Conservation (phyloP, 2,329 filamentous ascomycete species). For the Ophiosphaerella herpotricha region DNA sequence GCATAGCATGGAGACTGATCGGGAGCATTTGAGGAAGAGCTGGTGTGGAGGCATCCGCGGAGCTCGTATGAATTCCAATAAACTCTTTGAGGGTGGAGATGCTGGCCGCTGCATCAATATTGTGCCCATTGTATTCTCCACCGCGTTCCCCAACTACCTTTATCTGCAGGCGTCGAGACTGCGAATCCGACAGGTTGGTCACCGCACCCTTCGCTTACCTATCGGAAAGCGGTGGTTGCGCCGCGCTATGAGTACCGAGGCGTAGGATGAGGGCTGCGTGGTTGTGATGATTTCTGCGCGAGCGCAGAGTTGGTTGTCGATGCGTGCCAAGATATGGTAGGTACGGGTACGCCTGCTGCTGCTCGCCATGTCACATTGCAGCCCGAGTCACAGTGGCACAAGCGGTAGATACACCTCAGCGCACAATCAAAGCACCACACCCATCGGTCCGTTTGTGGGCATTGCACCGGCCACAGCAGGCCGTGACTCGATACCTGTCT, state of each 20-base stretch:
- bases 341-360: not conserved
- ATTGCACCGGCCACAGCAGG: not conserved
- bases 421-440: not conserved
- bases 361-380: not conserved
- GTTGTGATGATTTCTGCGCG: constrained; percentile 12
- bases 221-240: constrained; percentile 12
- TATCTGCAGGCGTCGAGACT: not conserved
- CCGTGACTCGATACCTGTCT: not conserved
- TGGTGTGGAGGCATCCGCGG: too few species aligned
- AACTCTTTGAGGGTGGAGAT: too few species aligned
- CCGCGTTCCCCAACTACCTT: not conserved
- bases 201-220: not conserved
- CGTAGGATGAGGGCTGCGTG: constrained; percentile 1
- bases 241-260: constrained; percentile 23
- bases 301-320: not conserved
- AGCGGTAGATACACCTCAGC: not conserved
- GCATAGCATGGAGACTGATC: too few species aligned
- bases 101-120: too few species aligned
- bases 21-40: too few species aligned
- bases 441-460: not conserved
- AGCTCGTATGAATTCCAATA: too few species aligned
- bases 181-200: constrained; percentile 17
- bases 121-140: not conserved
- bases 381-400: not conserved
- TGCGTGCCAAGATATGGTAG: constrained; percentile 3